phyloP scores from a whole-genome alignment of 2,329 filamentous ascomycete species.

The Ophiostoma quercus region DNA sequence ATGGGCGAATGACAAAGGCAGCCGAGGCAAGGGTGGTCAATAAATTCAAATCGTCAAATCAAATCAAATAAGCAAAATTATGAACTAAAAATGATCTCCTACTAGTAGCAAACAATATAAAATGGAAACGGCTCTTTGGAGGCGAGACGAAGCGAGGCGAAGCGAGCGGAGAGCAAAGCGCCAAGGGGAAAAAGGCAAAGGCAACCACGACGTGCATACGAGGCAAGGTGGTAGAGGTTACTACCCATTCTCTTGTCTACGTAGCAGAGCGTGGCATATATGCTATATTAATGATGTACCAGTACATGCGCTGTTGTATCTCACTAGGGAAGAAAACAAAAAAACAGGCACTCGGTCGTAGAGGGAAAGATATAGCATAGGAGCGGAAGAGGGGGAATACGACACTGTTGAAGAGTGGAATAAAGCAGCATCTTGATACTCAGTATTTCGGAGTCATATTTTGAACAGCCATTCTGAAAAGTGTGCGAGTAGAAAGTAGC shows the following conservation, averaged over 20 bases:
- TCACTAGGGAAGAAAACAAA: not conserved
- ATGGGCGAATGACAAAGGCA: not conserved
- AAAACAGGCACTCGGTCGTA: constrained; percentile 8
- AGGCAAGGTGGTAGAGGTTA: not conserved
- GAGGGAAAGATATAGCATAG: not conserved
- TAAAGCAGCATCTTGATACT: not conserved
- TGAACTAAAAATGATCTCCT: not conserved
- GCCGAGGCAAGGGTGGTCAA: not conserved
- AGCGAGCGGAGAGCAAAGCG: constrained; percentile 6
- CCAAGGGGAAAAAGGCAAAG: constrained; percentile 8
- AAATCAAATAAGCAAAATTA: no score
- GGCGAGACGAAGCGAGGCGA: constrained; percentile 13
- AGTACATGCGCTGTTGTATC: not conserved
- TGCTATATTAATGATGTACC: not conserved
- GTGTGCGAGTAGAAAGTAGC: not conserved
- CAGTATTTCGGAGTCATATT: no score
- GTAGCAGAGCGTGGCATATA: not conserved
- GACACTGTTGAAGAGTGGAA: constrained; percentile 3
- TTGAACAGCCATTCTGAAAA: not conserved
- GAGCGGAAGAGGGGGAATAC: not conserved
- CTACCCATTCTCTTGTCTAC: not conserved
- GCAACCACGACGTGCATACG: constrained; percentile 5
- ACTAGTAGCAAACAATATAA: not conserved
- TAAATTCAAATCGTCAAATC: not conserved
- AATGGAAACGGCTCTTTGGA: constrained; percentile 8